These are phyloP conservation scores for Salix viminalis DNA, from an alignment of 345 rosid species.

Conservation along the genomic window DNA sequence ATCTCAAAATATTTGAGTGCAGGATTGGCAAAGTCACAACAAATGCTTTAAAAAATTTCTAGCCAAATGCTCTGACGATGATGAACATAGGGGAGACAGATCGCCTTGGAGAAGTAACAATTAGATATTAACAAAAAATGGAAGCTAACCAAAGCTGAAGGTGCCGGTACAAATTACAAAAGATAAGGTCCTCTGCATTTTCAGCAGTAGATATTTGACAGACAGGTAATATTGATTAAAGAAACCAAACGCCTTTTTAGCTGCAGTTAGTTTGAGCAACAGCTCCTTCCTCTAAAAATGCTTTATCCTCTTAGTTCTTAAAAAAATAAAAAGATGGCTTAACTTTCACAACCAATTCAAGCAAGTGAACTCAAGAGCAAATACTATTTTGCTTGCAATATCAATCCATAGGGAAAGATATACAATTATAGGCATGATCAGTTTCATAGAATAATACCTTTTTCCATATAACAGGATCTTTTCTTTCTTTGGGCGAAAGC, in stretches of 20 bases:
- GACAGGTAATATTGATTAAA: too few species aligned
- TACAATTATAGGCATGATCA: constrained; percentile 1
- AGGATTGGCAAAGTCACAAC: background rate
- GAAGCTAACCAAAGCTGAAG: too few species aligned
- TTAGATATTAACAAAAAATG: too few species aligned
- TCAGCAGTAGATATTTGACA: too few species aligned
- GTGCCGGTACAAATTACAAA: too few species aligned
- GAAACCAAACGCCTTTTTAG: too few species aligned
- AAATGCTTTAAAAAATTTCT: background rate
- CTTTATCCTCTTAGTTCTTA: background rate
- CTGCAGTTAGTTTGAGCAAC: too few species aligned
- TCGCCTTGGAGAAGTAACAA: background rate
- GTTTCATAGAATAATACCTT: constrained; percentile 41
- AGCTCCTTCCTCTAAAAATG: too few species aligned
- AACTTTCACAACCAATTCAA: background rate
- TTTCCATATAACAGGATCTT: constrained; percentile 71
- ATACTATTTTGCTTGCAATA: background rate
- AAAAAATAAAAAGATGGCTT: background rate
- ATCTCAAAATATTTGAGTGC: background rate
- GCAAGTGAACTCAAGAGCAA: background rate
- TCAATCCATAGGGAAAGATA: background rate
- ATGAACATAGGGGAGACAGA: background rate
- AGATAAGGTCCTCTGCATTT: too few species aligned
- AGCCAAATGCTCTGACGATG: background rate
- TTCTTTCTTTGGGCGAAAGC: constrained; percentile 81